Base-by-base conservation (phyloP, 345 rosid genomes). In the Jatropha curcas region DNA sequence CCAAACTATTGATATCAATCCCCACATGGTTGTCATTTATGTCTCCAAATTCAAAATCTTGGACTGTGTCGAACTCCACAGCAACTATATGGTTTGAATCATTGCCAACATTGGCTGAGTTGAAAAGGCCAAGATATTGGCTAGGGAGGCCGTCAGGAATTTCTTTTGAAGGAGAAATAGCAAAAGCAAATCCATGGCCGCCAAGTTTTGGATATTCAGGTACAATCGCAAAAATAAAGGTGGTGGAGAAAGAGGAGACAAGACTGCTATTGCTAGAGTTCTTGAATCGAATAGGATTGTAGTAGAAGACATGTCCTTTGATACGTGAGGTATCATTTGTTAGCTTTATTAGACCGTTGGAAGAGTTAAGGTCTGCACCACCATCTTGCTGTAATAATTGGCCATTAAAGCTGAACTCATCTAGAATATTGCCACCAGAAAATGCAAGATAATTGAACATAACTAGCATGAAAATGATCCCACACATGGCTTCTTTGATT, bases 111-210 rank as follows among this genome's bases (percentile, higher is more conserved):
- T 35, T 35, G 39, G 39, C 7, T 35, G 12, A 43, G 20, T 61
- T 61, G 65, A 33, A 61, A 20, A 61, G 65, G 34, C 65, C 65
- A 8, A 61, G 45, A 20, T 33, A 61, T 19, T 34, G 65, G 33
- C 22, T 34, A 22, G 65, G 65, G 0, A 6, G 4, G 7, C 45
- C 65, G 5, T 22, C 25, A 61, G 45, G 24, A 61, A 61, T 61
- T 33, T 11, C 25, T 33, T 61, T 34, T 0, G 65, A 61, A 5
- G 65, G 65, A 4, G 65, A 61, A 34, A 61, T 31, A 5, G 65
- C 65, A 19, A 61, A 33, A 11, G 65, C 65, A 19, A 61, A 35
- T 19, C 65, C 65, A 35, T 61, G 65, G 25, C 45, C 25, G 9
- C 24, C 27, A 0, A 61, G 5, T 2, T 7, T 2, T 6, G 65